Conservation (phyloP, 345 rosid genomes). For the Syzygium aqueum region DNA sequence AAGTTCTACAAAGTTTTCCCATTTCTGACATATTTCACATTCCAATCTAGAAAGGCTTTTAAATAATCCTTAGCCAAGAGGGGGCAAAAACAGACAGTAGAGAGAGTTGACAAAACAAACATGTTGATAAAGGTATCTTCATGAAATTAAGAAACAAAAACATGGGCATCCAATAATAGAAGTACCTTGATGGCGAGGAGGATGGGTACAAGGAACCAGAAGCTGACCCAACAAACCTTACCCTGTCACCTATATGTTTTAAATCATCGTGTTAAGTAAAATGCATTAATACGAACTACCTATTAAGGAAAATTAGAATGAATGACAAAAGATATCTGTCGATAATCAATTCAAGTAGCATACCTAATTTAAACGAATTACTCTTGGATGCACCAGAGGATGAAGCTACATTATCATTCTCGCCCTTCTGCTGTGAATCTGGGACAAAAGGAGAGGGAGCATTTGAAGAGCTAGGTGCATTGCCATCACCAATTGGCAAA, state of each 20-base stretch:
- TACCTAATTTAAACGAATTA: conserved; percentile 62
- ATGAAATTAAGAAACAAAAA: neutral
- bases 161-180: neutral
- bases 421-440: conserved; percentile 55
- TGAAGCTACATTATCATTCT: conserved; percentile 37
- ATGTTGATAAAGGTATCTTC: neutral
- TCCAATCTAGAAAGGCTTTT: neutral
- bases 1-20: neutral
- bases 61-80: neutral
- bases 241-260: conserved; percentile 63
- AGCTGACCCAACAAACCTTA: conserved; percentile 38
- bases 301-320: neutral
- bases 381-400: conserved; percentile 39
- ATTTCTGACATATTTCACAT: neutral
- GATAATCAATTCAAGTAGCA: conserved; percentile 5
- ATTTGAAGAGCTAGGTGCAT: conserved; percentile 40
- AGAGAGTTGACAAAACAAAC: neutral
- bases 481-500: conserved; percentile 41
- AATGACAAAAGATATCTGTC: neutral
- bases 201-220: conserved; percentile 38
- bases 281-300: conserved; percentile 3
- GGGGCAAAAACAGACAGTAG: neutral
- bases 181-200: conserved; percentile 49
- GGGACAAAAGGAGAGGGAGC: conserved; percentile 34
- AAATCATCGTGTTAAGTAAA: conserved; percentile 10